Base-by-base conservation (phyloP, 345 rosid species). In the Aegle marmelos region DNA sequence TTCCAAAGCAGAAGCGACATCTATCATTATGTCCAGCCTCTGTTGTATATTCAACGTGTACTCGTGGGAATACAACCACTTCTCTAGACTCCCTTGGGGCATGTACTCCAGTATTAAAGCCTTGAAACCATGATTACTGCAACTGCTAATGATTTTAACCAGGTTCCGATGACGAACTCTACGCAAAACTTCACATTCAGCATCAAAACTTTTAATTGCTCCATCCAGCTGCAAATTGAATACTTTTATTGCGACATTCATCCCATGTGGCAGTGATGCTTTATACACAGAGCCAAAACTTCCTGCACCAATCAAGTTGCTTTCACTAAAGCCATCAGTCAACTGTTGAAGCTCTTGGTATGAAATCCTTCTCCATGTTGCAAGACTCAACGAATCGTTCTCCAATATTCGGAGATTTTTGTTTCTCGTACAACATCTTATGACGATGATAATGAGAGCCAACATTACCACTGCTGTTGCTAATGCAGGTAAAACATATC, bases 1-100 rank as follows among this genome's bases (percentile, higher is more conserved):
- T 36, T 58, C 79, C 9, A 77, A 60, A 3, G 79, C 79, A 11
- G 63, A 66, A 13, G 72, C 72, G 16, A 66, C 79, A 54, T 76
- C 79, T 22, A 64, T 54, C 54, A 67, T 36, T 30, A 76, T 34
- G 5, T 76, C 24, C 2, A 76, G 39, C 58, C 79, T 66, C 30
- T 69, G 59, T 24, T 27, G 50, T 31, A 11, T 39, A 5, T 61
- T 61, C 36, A 61, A 8, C 28, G 6, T 14, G 66, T 28, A 61
- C 17, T 61, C 0, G 22, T 28, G 3, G 5, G 36, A 27, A 61
- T 61, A 28, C 66, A 61, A 61, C 66, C 66, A 61, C 7, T 28
- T 61, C 66, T 61, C 36, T 22, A 61, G 8, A 36, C 36, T 61
- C 33, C 66, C 66, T 28, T 13, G 34, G 4, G 66, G 66, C 66